Percentiles rank a stretch among this genome's conserved stretches.
phyloP scores from a whole-genome alignment of 2,329 filamentous ascomycete genomes.

The Fusarium nematophilum region DNA sequence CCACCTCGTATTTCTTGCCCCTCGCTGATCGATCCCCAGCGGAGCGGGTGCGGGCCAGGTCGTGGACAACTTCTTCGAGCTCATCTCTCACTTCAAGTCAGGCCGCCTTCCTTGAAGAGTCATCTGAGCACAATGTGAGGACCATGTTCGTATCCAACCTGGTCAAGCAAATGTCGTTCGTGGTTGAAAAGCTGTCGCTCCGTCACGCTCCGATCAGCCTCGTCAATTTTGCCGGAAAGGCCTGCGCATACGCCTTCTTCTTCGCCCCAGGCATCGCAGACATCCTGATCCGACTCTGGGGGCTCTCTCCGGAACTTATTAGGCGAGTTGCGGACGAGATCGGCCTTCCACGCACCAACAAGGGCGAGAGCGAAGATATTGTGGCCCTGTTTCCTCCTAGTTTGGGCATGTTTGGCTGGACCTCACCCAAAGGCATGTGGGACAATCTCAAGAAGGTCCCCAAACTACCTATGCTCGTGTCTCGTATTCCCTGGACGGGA shows the following conservation, averaged over 20 bases:
- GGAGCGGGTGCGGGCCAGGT: constrained; percentile 58
- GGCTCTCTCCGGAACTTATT: constrained; percentile 73
- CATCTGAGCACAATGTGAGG: constrained; percentile 87
- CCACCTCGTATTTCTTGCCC: constrained; percentile 74
- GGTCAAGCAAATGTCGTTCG: constrained; percentile 83
- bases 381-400: constrained; percentile 75
- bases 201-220: constrained; percentile 73
- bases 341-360: constrained; percentile 67
- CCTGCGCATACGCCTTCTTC: constrained; percentile 92
- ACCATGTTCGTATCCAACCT: constrained; percentile 89
- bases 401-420: constrained; percentile 69
- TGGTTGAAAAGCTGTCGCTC: constrained; percentile 89
- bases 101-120: constrained; percentile 65
- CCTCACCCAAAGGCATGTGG: constrained; percentile 60
- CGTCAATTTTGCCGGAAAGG: constrained; percentile 89
- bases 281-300: constrained; percentile 85
- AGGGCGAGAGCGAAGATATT: constrained; percentile 72
- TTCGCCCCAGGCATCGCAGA: constrained; percentile 90
- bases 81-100: constrained; percentile 77
- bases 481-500: constrained; percentile 84
- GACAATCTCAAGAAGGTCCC: constrained; percentile 73
- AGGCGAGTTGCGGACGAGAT: constrained; percentile 78
- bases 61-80: constrained; percentile 62
- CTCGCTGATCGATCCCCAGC: constrained; percentile 65
- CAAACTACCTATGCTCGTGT: constrained; percentile 73